Evolutionary conservation across 106 monocot genomes (phyloP), one percentile per base, ranked within the genome.

Genomic region (Acanthochlamys bracteata): DNA sequence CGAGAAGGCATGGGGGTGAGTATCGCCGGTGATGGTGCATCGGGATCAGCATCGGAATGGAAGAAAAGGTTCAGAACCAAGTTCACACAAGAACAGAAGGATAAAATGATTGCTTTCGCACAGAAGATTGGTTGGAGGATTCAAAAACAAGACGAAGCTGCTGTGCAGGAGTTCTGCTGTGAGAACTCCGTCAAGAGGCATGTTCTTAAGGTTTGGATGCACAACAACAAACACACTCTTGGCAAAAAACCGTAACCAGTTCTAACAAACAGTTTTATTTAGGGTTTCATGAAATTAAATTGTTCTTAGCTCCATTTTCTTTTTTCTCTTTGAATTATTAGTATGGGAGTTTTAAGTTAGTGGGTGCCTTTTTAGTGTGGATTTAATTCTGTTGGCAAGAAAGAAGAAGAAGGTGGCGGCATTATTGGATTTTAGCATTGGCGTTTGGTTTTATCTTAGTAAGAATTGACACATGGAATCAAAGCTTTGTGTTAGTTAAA

Each of bases 161-260:
- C 83, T 0, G 86, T 91, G 69, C 90, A 86, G 72, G 64, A 79
- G 75, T 91, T 91, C 81, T 91, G 90, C 69, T 49, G 75, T 41
- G 90, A 91, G 61, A 45, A 69, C n/a, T 41, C 69, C 42, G 73
- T 91, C 23, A 86, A 81, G 67, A 71, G 90, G 14, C 86, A 86
- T 45, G 86, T 91, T 0, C 78, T 91, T 43, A 91, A 91, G 71
- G 90, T 91, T 14, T 91, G 90, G 90, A 91, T 91, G 90, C 90
- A 91, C 75, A 91, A 91, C 79, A 86, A 91, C 77, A 91, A 86
- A 73, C 83, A 91, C 73, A 86, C 86, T 66, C 78, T 86, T 20
- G 90, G 90, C 62, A 90, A 90, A 83, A 90, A 90, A 61, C 77
- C 80, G 65, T 75, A 68, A 41, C 33, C n/a, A n/a, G n/a, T n/a